Conservation (phyloP, 768 basidiomycete genomes). For the Leccinum truebloodii region DNA sequence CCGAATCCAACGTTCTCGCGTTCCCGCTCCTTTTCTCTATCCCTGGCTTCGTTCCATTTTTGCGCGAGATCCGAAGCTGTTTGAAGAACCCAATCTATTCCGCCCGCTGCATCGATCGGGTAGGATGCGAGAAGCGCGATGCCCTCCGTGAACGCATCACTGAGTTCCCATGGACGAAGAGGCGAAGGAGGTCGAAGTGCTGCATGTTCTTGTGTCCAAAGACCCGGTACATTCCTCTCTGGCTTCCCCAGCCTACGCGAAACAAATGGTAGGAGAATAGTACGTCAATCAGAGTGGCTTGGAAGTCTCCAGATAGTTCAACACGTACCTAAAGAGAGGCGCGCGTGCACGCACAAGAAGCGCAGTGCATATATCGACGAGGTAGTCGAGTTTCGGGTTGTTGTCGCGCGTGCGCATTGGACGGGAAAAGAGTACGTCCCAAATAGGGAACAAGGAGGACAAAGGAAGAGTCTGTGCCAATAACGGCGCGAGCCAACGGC, state of each 20-base stretch:
- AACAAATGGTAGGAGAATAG: not conserved
- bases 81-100: slow-evolving; percentile 70
- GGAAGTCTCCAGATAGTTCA: not conserved
- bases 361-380: slow-evolving; percentile 69
- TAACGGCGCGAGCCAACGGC: slow-evolving; percentile 75
- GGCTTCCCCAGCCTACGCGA: slow-evolving; percentile 53
- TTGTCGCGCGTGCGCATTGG: slow-evolving; percentile 51
- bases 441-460: slow-evolving; percentile 55
- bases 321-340: slow-evolving; percentile 53
- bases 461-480: slow-evolving; percentile 74
- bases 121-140: slow-evolving; percentile 65
- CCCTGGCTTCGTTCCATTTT: slow-evolving; percentile 45
- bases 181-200: slow-evolving; percentile 42
- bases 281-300: not conserved
- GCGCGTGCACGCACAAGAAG: slow-evolving; percentile 63
- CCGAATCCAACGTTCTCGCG: slow-evolving; percentile 48
- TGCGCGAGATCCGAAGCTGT: slow-evolving; percentile 60
- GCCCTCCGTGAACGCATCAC: slow-evolving; percentile 68
- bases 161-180: slow-evolving; percentile 50
- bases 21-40: slow-evolving; percentile 28
- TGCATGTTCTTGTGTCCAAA: slow-evolving; percentile 54
- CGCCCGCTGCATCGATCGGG: slow-evolving; percentile 64
- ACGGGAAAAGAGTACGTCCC: slow-evolving; percentile 72
- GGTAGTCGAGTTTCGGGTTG: slow-evolving; percentile 64
- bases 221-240: slow-evolving; percentile 41